A percentile compares a stretch with the other conserved stretches of the same genome.
phyloP scores from a whole-genome alignment of 208 protist species.

The Porcisia hertigi region DNA sequence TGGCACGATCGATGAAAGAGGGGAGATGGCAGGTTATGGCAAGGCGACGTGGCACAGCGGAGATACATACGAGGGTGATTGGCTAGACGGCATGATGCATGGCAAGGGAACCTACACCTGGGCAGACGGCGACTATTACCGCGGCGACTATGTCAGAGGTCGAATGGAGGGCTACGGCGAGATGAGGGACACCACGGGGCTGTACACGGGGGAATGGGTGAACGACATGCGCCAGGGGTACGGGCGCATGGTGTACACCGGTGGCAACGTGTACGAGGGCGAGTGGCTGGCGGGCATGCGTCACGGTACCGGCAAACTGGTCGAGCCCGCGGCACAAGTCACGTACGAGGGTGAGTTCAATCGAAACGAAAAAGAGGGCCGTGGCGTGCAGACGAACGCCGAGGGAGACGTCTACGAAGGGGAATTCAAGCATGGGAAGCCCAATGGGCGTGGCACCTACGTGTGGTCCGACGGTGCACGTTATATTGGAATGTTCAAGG shows the following conservation, averaged over 20 bases:
- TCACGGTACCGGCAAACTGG: constrained; percentile 81
- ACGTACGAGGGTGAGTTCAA: constrained; percentile 81
- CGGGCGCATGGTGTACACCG: constrained; percentile 76
- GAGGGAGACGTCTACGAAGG: constrained; percentile 88
- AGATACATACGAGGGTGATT: constrained; percentile 84
- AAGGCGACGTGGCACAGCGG: constrained; percentile 77
- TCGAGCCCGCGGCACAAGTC: constrained; percentile 42
- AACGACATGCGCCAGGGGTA: constrained; percentile 83
- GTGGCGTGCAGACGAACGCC: constrained; percentile 68
- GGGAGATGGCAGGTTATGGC: constrained; percentile 75
- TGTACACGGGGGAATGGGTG: constrained; percentile 86
- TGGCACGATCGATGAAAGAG: constrained; percentile 71
- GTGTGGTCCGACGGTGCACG: constrained; percentile 77
- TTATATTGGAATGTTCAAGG: constrained; percentile 85
- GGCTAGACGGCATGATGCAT: constrained; percentile 73
- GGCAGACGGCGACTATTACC: constrained; percentile 78
- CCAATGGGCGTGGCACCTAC: constrained; percentile 79
- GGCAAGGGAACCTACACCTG: constrained; percentile 78
- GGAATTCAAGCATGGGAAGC: constrained; percentile 68
- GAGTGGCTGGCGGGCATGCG: constrained; percentile 85
- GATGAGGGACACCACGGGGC: constrained; percentile 76
- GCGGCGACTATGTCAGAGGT: constrained; percentile 63
- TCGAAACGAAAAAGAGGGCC: constrained; percentile 76
- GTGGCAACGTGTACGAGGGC: constrained; percentile 85
- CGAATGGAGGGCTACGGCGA: constrained; percentile 74